These are phyloP conservation scores for Volvox carteri DNA, from an alignment of 163 green algal species.

Conservation along the genomic window DNA sequence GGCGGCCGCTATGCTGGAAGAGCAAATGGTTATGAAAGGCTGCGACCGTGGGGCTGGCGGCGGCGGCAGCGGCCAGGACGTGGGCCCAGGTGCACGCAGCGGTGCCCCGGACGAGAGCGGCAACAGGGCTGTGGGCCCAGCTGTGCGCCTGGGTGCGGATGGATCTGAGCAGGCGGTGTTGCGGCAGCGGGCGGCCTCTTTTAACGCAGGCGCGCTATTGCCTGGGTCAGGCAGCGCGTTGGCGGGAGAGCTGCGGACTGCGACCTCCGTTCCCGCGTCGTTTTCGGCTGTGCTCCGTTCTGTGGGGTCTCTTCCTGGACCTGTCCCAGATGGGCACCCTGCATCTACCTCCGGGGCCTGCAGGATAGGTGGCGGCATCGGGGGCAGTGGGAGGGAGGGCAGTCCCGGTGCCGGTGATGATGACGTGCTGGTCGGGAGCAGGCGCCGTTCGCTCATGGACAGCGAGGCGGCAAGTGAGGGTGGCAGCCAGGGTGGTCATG, in stretches of 20 bases:
- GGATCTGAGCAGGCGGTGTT: not conserved
- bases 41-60: not conserved
- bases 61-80: not conserved
- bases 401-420: not conserved
- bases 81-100: not conserved
- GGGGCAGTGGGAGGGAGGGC: not conserved
- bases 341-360: too few species aligned
- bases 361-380: not conserved
- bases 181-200: not conserved
- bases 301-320: not conserved
- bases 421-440: not conserved
- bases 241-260: not conserved
- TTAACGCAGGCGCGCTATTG: not conserved
- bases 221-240: too few species aligned
- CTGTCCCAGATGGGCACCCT: not conserved
- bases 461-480: conserved; percentile 3
- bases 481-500: not conserved
- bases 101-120: not conserved
- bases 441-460: not conserved
- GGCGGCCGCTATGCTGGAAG: conserved; percentile 43
- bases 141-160: not conserved
- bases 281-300: not conserved
- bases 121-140: not conserved
- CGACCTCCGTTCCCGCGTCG: not conserved
- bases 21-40: not conserved